Conservation (phyloP, 1,284 basidiomycete species). For the Tremellales sp. region DNA sequence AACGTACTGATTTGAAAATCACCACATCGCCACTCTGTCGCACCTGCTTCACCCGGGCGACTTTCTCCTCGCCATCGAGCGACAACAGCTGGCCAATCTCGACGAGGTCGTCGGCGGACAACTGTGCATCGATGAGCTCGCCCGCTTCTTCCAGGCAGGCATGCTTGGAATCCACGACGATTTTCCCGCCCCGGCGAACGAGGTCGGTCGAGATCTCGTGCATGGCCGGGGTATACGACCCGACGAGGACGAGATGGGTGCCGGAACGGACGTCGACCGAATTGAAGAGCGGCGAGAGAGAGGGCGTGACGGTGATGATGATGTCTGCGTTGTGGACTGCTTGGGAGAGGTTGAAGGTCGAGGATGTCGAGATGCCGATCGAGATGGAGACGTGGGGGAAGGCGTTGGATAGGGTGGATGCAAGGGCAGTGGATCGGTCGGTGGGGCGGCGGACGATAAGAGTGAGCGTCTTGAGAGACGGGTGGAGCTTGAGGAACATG, state of each 20-base stretch:
- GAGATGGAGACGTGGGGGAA: constrained; percentile 49
- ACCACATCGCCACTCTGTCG: constrained; percentile 28
- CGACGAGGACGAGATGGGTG: constrained; percentile 70
- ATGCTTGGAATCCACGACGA: constrained; percentile 68
- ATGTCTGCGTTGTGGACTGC: constrained; percentile 38
- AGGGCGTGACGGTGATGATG: constrained; percentile 66
- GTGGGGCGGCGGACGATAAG: constrained; percentile 64
- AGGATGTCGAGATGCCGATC: constrained; percentile 22
- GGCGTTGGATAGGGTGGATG: constrained; percentile 45
- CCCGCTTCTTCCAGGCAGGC: constrained; percentile 72
- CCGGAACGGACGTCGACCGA: constrained; percentile 54
- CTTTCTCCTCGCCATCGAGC: constrained; percentile 7
- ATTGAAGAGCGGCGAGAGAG: constrained; percentile 63
- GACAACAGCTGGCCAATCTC: constrained; percentile 34
- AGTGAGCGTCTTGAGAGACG: constrained; percentile 56
- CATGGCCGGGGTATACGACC: constrained; percentile 77
- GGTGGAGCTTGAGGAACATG: constrained; percentile 60
- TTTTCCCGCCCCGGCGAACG: constrained; percentile 53
- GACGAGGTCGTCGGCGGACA: constrained; percentile 46
- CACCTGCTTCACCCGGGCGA: constrained; percentile 3
- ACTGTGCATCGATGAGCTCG: constrained; percentile 58
- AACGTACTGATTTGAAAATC: constrained; percentile 46
- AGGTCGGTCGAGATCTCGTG: constrained; percentile 64
- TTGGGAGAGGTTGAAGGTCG: constrained; percentile 17
- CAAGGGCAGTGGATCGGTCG: constrained; percentile 53